Conservation (phyloP, 257 asterid species). For the Vinca minor region DNA sequence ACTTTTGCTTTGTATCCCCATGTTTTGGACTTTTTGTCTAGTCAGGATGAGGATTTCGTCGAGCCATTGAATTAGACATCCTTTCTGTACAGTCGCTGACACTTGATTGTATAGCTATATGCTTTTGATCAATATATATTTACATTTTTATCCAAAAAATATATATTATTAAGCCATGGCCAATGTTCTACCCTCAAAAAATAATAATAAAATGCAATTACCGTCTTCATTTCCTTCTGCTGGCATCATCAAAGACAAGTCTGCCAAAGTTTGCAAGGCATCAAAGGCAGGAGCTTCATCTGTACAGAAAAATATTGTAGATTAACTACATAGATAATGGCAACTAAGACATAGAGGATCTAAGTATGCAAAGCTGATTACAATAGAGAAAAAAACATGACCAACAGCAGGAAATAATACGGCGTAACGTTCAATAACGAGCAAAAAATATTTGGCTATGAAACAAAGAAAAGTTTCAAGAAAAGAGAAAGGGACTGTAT, state of each 20-base stretch:
- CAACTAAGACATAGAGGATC: neutral
- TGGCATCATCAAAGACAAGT: conserved; percentile 76
- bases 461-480: neutral
- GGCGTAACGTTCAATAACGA: neutral
- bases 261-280: conserved; percentile 81
- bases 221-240: conserved; percentile 64
- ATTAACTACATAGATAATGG: neutral
- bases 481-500: neutral
- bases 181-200: conserved; percentile 2
- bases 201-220: conserved; percentile 23
- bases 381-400: neutral
- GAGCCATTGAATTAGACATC: too few species aligned
- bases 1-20: too few species aligned
- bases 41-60: too few species aligned
- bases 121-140: too few species aligned
- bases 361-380: neutral
- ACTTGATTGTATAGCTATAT: too few species aligned
- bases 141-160: too few species aligned
- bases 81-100: too few species aligned
- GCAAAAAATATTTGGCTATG: neutral
- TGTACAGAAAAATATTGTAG: conserved; percentile 27
- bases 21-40: too few species aligned
- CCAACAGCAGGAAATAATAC: neutral
- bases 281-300: conserved; percentile 69
- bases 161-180: neutral